phyloP scores from a whole-genome alignment of 2,329 filamentous ascomycete species.

The Cladophialophora yegresii region DNA sequence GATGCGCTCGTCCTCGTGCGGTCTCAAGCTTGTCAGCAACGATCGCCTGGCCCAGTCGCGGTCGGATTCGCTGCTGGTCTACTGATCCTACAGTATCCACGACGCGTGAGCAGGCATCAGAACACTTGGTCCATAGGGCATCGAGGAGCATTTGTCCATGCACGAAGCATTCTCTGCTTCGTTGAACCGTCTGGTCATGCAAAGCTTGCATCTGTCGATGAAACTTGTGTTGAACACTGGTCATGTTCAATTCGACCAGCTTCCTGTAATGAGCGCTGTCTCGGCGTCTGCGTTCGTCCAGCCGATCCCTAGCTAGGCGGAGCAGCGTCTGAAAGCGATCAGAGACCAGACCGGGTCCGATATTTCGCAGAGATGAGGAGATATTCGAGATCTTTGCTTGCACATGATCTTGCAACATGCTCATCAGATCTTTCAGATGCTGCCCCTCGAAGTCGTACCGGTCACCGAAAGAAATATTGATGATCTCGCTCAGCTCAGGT shows the following conservation, averaged over 20 bases:
- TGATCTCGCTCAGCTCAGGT: conserved; percentile 41
- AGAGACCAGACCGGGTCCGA: background rate
- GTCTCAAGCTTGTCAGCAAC: conserved; percentile 20
- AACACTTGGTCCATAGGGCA: conserved; percentile 4
- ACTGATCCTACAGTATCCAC: background rate
- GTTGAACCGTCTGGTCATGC: background rate
- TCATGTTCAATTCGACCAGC: background rate
- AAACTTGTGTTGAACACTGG: background rate
- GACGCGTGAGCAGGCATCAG: conserved; percentile 2
- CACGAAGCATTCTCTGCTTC: background rate
- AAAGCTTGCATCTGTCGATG: background rate
- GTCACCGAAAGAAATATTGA: conserved; percentile 47
- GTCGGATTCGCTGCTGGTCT: background rate
- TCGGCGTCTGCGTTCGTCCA: background rate
- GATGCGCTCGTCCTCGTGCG: conserved; percentile 26
- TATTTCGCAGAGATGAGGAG: background rate
- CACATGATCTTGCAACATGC: conserved; percentile 42
- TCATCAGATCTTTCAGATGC: conserved; percentile 48
- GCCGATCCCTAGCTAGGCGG: background rate
- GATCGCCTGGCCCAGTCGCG: background rate
- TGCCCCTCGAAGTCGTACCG: conserved; percentile 51
- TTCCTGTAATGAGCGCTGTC: background rate
- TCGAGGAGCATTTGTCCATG: conserved; percentile 5
- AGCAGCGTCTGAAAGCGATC: background rate
- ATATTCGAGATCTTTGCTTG: conserved; percentile 6